Evolutionary conservation across 768 basidiomycete species (phyloP).

Genomic region (Tricholoma sp.): DNA sequence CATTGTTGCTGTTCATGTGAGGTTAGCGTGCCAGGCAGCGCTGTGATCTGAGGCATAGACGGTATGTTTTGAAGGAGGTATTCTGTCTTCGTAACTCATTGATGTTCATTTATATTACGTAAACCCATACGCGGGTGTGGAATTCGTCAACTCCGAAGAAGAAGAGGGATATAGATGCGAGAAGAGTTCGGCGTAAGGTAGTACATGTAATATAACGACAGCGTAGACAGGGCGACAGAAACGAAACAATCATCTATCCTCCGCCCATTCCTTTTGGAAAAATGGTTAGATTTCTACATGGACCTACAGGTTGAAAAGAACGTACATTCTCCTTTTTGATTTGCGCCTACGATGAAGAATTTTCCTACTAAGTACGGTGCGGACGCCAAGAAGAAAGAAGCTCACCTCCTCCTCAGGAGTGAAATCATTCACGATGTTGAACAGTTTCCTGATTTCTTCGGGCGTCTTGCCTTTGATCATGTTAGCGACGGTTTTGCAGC

Average conservation of each 20-base stretch:
- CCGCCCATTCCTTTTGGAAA: slow-evolving; percentile 77
- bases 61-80: neutral
- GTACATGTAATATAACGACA: slow-evolving; percentile 13
- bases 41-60: slow-evolving; percentile 54
- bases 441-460: slow-evolving; percentile 97
- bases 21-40: slow-evolving; percentile 63
- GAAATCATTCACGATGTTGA: slow-evolving; percentile 98
- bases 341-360: slow-evolving; percentile 58
- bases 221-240: neutral
- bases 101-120: neutral
- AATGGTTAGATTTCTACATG: slow-evolving; percentile 12
- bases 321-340: slow-evolving; percentile 99
- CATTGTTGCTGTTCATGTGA: slow-evolving; percentile 54
- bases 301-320: slow-evolving; percentile 10
- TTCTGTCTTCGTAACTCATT: neutral
- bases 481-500: slow-evolving; percentile 98
- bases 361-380: slow-evolving; percentile 7
- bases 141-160: neutral
- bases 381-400: slow-evolving; percentile 9
- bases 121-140: neutral
- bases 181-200: slow-evolving; percentile 13
- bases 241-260: slow-evolving; percentile 62
- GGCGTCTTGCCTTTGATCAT: slow-evolving; percentile 99
- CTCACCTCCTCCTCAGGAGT: slow-evolving; percentile 97
- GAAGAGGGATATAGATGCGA: neutral